Conservation (phyloP, 805 yeast genomes). For the Kockiozyma suomiensis region DNA sequence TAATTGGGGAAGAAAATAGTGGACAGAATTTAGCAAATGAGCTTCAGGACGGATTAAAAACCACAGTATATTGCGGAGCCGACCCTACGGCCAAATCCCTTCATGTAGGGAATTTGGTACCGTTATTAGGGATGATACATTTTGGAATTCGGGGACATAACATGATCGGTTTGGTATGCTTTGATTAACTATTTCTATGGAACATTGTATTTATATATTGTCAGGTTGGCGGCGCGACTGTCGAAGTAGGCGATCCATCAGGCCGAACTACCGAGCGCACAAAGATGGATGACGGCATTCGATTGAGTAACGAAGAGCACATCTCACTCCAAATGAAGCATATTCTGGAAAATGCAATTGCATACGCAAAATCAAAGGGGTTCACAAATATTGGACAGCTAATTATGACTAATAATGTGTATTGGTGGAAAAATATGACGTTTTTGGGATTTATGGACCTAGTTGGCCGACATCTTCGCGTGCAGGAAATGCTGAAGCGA, state of each 20-base stretch:
- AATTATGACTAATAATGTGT: conserved; percentile 61
- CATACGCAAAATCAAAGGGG: conserved; percentile 60
- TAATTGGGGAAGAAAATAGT: background rate
- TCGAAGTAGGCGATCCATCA: conserved; percentile 94
- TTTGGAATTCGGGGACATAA: conserved; percentile 78
- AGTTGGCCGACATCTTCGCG: conserved; percentile 77
- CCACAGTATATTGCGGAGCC: conserved; percentile 79
- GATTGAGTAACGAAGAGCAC: conserved; percentile 58
- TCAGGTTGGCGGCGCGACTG: conserved; percentile 83
- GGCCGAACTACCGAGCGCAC: conserved; percentile 80
- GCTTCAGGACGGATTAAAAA: conserved; percentile 11
- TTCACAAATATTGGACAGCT: conserved; percentile 46
- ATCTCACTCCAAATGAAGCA: conserved; percentile 63
- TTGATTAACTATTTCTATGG: too few relatives aligned
- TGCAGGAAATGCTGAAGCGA: conserved; percentile 83
- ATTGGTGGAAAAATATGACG: conserved; percentile 83
- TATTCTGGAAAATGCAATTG: conserved; percentile 64
- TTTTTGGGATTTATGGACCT: conserved; percentile 76
- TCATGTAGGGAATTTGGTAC: conserved; percentile 88
- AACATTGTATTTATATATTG: background rate
- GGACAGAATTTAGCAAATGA: conserved; percentile 11
- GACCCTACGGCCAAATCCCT: conserved; percentile 92
- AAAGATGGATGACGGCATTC: conserved; percentile 54
- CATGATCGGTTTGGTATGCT: conserved; percentile 68
- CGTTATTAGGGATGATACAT: conserved; percentile 81